Evolutionary conservation across 83 land plant species (phyloP).

Genomic region (Diphasiastrum complanatum): DNA sequence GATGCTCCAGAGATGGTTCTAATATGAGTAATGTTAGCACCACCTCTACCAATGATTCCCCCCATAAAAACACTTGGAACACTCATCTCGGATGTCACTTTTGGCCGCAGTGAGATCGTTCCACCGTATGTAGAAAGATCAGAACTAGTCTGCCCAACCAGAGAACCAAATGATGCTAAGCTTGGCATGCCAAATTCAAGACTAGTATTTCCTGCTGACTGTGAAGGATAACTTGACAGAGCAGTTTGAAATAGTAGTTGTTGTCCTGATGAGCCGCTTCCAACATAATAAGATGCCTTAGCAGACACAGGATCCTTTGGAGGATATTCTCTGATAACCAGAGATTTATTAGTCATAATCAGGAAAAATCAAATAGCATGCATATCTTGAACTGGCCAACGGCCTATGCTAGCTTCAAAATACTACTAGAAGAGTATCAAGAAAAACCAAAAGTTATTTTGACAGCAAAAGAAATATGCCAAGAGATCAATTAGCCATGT

Average conservation of each 20-base stretch:
- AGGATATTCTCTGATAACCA: constrained; percentile 20
- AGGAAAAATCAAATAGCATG: neutral
- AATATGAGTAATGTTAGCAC: constrained; percentile 18
- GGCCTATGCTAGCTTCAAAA: too few relatives aligned
- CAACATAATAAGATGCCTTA: constrained; percentile 13
- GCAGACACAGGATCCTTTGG: constrained; percentile 19
- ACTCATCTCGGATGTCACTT: constrained; percentile 22
- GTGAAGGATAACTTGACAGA: neutral
- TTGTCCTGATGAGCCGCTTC: neutral
- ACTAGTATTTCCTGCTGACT: neutral
- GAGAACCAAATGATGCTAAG: neutral
- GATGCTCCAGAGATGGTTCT: constrained; percentile 17
- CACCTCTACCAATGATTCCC: constrained; percentile 24
- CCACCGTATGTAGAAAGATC: neutral
- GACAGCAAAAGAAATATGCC: too few relatives aligned
- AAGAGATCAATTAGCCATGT: too few relatives aligned
- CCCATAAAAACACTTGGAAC: constrained; percentile 24
- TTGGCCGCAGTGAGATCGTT: constrained; percentile 1
- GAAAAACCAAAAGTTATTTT: too few relatives aligned
- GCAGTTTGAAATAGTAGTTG: constrained; percentile 15
- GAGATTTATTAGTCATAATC: neutral
- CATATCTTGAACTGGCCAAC: neutral
- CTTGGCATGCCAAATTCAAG: neutral
- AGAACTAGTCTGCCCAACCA: neutral
- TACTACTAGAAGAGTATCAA: too few relatives aligned